Base-by-base conservation (phyloP, 148 eudicot genomes). In the Beta vulgaris region DNA sequence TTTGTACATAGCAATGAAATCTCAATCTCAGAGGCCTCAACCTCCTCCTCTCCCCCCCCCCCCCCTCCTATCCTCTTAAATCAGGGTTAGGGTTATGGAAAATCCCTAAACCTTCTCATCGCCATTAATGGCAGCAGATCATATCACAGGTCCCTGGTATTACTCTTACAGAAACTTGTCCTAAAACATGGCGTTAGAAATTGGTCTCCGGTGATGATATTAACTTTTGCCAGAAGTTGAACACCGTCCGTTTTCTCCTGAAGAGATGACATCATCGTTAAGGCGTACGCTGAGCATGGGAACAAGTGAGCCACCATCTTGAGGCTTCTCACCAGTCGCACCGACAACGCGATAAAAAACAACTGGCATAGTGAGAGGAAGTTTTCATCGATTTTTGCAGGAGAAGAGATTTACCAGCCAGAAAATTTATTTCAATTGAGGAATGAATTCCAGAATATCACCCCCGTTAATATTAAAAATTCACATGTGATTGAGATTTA, bases 281-380 rank as follows among this genome's bases (percentile, higher is more conserved):
- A 42, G 18, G 92, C 92, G 1, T 92, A 88, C 49, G 74, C 67
- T 0, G 67, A 69, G 75, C 76, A 71, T 9, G 95, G 96, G 0
- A 91, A 91, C 66, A 81, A 80, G 59, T 91, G 96, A 92, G 96
- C 96, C 16, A 84, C 86, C 21, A 90, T 91, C 10, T 86, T 92
- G 3, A 71, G 88, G 36, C 69, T 84, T 0, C 79, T 91, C 26
- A 84, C 73, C 23, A 92, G 92, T 0, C 88, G 96, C 0, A 91
- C 96, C 1, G 96, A 91, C 49, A 91, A 91, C 86, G 90, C 92
- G 6, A 75, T 91, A 0, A 91, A 91, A 63, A 90, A 90, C 61
- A 91, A 90, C 76, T 90, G 95, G 95, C 88, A 90, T 78, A 87
- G 91, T 18, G 88, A 88, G 85, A 58, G 91, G 58, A 87, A 83